Percentiles rank a stretch among this genome's conserved stretches.
phyloP scores from a whole-genome alignment of 768 basidiomycete genomes.

The Mrakia hoshinonis region DNA sequence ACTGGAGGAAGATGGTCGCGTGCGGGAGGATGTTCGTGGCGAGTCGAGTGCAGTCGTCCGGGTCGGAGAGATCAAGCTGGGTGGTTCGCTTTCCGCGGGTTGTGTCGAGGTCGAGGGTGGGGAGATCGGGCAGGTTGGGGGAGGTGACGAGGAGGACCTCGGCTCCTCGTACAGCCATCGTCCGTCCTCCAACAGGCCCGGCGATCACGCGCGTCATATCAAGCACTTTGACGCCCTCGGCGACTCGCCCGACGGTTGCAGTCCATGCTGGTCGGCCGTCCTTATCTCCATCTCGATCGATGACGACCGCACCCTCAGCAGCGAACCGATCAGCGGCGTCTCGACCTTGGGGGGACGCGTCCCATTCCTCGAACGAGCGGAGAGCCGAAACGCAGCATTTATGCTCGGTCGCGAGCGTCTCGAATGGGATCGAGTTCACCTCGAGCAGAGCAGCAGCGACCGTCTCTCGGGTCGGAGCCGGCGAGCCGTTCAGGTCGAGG shows the following conservation, averaged over 20 bases:
- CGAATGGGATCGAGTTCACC: constrained; percentile 48
- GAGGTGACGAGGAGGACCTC: constrained; percentile 45
- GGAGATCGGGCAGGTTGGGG: constrained; percentile 50
- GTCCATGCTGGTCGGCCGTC: neutral
- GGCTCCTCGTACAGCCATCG: constrained; percentile 43
- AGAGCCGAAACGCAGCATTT: constrained; percentile 51
- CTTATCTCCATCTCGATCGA: neutral
- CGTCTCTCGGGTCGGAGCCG: constrained; percentile 38
- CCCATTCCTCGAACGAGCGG: constrained; percentile 50
- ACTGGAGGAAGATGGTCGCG: constrained; percentile 56
- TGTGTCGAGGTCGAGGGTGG: constrained; percentile 44
- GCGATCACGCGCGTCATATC: constrained; percentile 53
- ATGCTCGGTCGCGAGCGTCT: constrained; percentile 45
- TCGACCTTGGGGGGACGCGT: constrained; percentile 30
- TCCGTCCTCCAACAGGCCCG: constrained; percentile 52
- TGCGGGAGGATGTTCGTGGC: constrained; percentile 40
- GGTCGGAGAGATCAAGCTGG: constrained; percentile 49
- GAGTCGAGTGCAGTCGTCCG: constrained; percentile 41
- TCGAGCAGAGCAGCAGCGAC: constrained; percentile 43
- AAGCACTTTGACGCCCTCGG: constrained; percentile 51
- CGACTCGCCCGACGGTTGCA: constrained; percentile 35
- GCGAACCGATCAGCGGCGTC: neutral
- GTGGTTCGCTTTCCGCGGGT: constrained; percentile 58
- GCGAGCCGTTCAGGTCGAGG: constrained; percentile 32
- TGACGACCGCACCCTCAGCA: neutral